Evolutionary conservation across 345 rosid species (phyloP), one percentile per base, ranked within the genome.

Genomic region (Carallia brachiata): DNA sequence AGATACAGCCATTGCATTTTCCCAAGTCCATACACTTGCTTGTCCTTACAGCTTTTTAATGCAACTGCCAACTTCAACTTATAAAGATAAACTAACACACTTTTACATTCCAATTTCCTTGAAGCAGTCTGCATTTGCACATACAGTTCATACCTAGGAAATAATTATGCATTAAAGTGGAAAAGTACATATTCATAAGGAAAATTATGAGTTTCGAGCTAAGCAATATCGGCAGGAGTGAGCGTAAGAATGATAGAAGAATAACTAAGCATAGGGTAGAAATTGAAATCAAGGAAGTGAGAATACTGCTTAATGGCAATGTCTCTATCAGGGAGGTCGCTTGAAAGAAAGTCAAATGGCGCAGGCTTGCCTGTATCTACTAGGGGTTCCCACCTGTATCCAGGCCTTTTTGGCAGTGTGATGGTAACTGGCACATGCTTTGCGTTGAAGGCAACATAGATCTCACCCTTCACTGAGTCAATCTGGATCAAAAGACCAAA

Each of bases 261-360:
- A 72, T 91, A 91, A 78, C 91, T 85, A 56, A 87, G 93, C 91
- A 95, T 91, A 36, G 97, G 99, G 63, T 95, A 95, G 13, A 86
- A 67, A 77, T 87, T 87, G 66, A 83, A 81, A 72, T 95, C 96
- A 6, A 95, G 90, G 82, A 95, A 95, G 71, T 86, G 89, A 39
- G 82, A 40, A 61, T 85, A 90, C 66, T 95, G 97, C 72, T 71
- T 79, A 61, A 86, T 70, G 1, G 92, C 95, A 4, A 80, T 77
- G 10, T 80, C 88, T 75, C 87, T 89, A 59, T 71, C 84, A 1
- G 90, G 90, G n/a, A 86, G 62, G n/a, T 90, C 88, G 0, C 36
- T 30, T 9, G 95, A 74, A 69, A 95, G 86, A 83, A 88, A 88
- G 85, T 95, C 92, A 53, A 69, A 95, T 4, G 97, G 99, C 23